A percentile compares a stretch with the other conserved stretches of the same genome.
phyloP scores from a whole-genome alignment of 345 rosid genomes.

The Eucalyptus melliodora region DNA sequence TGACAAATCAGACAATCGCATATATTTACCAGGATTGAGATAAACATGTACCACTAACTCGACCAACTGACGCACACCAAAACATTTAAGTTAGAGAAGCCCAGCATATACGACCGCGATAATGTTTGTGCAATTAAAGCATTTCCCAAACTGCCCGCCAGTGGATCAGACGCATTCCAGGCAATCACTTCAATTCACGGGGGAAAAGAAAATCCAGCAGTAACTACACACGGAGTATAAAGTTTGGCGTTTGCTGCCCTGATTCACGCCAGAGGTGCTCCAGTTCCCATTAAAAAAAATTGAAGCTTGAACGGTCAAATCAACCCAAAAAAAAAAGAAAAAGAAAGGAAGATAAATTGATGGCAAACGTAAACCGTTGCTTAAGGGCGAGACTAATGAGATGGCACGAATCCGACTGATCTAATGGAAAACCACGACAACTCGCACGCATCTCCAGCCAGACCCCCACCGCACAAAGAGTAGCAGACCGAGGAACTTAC shows the following conservation, averaged over 20 bases:
- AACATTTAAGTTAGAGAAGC: background rate
- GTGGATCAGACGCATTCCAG: background rate
- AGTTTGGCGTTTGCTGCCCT: background rate
- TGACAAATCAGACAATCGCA: background rate
- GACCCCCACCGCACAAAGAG: background rate
- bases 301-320: background rate
- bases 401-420: background rate
- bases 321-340: background rate
- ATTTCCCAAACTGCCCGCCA: background rate
- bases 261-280: background rate
- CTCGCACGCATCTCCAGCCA: background rate
- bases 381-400: background rate
- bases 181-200: background rate
- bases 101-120: background rate
- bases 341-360: background rate
- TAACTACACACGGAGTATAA: background rate
- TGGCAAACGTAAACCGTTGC: background rate
- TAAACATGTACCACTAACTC: background rate
- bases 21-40: background rate
- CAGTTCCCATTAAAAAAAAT: background rate
- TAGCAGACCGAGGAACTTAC: slow-evolving; percentile 8
- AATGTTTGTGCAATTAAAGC: background rate
- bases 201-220: background rate
- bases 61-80: background rate
- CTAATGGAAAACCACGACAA: background rate